A percentile compares a stretch with the other conserved stretches of the same genome.
phyloP scores from a whole-genome alignment of 2,329 filamentous ascomycete genomes.

The Allantophomopsis lycopodina region DNA sequence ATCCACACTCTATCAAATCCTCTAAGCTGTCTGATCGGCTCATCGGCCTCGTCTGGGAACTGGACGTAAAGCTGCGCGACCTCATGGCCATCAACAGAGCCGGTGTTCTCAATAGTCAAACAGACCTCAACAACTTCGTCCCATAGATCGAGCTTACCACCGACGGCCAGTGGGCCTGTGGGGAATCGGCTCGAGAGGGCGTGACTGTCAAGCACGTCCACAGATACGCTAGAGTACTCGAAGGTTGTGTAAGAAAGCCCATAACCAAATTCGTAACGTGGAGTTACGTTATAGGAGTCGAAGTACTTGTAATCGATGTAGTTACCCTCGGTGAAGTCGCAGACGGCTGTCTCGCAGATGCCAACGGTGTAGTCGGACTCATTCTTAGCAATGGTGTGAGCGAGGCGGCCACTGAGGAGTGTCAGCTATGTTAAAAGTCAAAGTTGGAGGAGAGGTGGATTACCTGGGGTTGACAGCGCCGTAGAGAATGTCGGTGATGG shows the following conservation, averaged over 20 bases:
- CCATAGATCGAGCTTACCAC: conserved; percentile 38
- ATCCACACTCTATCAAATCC: conserved; percentile 47
- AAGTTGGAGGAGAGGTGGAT: conserved; percentile 54
- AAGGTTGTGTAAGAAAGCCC: conserved; percentile 74
- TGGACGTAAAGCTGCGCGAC: conserved; percentile 32
- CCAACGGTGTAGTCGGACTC: conserved; percentile 62
- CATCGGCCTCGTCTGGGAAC: background rate
- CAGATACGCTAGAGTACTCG: conserved; percentile 48
- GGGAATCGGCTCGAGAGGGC: conserved; percentile 26
- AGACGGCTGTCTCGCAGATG: conserved; percentile 40
- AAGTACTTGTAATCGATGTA: conserved; percentile 76
- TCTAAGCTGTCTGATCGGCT: conserved; percentile 43
- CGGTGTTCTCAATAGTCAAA: conserved; percentile 42
- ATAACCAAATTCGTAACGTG: conserved; percentile 69
- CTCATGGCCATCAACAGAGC: conserved; percentile 35
- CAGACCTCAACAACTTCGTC: conserved; percentile 38
- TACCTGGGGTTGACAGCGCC: conserved; percentile 64
- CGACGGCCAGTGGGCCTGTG: conserved; percentile 31
- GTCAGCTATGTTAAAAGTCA: conserved; percentile 25
- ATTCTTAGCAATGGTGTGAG: conserved; percentile 77
- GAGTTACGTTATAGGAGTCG: conserved; percentile 45
- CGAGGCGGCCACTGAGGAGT: conserved; percentile 54
- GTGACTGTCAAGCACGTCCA: conserved; percentile 11
- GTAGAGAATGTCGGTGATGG: conserved; percentile 63
- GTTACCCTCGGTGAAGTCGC: conserved; percentile 63